Evolutionary conservation across 495 filamentous ascomycete species (phyloP).

Genomic region (Durotheca rogersii): DNA sequence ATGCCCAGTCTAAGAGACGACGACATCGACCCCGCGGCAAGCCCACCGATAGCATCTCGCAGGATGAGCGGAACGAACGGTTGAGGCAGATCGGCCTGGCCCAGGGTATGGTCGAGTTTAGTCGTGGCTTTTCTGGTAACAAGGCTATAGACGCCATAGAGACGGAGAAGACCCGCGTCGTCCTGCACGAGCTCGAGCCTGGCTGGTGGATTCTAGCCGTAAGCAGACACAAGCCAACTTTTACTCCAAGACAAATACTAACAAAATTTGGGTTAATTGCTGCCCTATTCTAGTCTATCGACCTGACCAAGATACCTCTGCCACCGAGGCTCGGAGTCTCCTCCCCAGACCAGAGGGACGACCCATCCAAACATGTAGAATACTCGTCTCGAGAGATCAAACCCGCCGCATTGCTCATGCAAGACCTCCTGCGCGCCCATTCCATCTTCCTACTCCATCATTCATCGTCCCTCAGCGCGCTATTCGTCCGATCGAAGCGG

Average conservation of each 20-base stretch:
- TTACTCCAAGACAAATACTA: slow-evolving; percentile 4
- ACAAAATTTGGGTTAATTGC: not conserved
- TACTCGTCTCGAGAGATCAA: slow-evolving; percentile 88
- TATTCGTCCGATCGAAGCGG: slow-evolving; percentile 58
- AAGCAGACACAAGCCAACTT: slow-evolving; percentile 27
- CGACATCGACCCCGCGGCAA: slow-evolving; percentile 40
- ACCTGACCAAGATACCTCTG: slow-evolving; percentile 64
- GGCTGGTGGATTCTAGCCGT: slow-evolving; percentile 97
- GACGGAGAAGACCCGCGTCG: slow-evolving; percentile 80
- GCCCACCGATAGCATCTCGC: slow-evolving; percentile 43
- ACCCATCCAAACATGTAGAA: slow-evolving; percentile 52
- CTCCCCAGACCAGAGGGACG: slow-evolving; percentile 16
- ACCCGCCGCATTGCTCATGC: slow-evolving; percentile 72
- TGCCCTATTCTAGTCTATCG: slow-evolving; percentile 60
- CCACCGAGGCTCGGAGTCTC: slow-evolving; percentile 36
- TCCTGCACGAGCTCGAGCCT: slow-evolving; percentile 74
- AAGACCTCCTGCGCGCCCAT: slow-evolving; percentile 81
- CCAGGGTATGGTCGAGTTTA: slow-evolving; percentile 95
- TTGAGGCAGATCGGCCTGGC: slow-evolving; percentile 94
- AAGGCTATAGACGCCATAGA: slow-evolving; percentile 80
- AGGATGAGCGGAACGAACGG: slow-evolving; percentile 73
- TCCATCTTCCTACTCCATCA: slow-evolving; percentile 86
- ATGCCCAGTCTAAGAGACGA: slow-evolving; percentile 40
- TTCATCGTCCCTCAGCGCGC: slow-evolving; percentile 61
- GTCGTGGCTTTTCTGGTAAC: slow-evolving; percentile 78